Conservation (phyloP, 176 grass and related monocot species). For the Dendrocalamus sinicus region DNA sequence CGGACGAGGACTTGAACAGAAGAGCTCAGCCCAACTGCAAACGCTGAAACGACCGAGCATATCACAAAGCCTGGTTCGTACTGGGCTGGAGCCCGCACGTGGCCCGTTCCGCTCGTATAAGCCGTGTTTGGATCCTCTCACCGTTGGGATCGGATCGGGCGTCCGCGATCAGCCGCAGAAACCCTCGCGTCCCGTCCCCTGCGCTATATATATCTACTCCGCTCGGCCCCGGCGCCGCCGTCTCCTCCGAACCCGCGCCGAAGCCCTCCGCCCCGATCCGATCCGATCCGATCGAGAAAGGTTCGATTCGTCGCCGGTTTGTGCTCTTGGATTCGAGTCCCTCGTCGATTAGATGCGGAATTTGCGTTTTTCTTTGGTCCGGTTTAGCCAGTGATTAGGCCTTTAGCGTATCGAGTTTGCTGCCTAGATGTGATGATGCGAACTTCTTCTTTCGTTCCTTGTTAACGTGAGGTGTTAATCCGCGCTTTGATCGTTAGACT, state of each 20-base stretch:
- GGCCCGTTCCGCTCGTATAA: not conserved
- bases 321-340: too few relatives aligned
- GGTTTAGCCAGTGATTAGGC: not conserved
- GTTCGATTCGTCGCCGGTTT: not conserved
- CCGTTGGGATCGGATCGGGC: constrained; percentile 23
- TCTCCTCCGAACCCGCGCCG: not conserved
- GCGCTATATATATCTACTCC: not conserved
- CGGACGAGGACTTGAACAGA: not conserved
- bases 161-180: not conserved
- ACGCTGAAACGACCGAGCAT: too few relatives aligned
- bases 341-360: not conserved
- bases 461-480: too few relatives aligned
- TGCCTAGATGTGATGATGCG: not conserved
- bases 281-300: constrained; percentile 21
- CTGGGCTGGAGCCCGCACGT: not conserved
- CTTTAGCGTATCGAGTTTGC: not conserved
- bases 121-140: not conserved
- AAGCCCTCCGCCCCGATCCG: not conserved
- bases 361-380: not conserved
- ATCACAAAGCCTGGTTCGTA: too few relatives aligned
- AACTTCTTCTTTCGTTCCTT: not conserved
- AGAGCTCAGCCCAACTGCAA: not conserved
- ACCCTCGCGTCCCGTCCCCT: not conserved
- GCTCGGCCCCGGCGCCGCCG: not conserved
- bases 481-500: not conserved